These are phyloP conservation scores for Pyrus hybrid DNA, from an alignment of 331 rosid genomes.

Conservation along the genomic window DNA sequence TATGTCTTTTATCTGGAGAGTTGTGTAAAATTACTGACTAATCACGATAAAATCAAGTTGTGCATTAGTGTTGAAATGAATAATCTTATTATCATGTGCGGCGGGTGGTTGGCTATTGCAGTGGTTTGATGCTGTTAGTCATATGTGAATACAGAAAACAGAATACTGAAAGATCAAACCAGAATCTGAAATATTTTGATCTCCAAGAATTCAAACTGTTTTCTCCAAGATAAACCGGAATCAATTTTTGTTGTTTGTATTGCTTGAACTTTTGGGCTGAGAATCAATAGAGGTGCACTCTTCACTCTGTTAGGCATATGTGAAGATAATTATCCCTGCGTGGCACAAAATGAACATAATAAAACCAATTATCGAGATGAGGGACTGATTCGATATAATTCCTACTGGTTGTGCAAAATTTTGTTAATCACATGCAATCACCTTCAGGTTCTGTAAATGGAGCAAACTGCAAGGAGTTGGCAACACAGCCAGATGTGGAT, in stretches of 20 bases:
- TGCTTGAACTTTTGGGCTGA: background rate
- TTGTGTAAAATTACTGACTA: background rate
- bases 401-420: background rate
- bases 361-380: background rate
- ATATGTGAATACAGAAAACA: too few species aligned
- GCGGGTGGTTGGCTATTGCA: background rate
- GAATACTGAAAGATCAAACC: too few species aligned
- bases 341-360: background rate
- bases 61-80: background rate
- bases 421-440: background rate
- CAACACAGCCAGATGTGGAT: constrained; percentile 66
- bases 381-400: background rate
- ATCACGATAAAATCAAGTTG: background rate
- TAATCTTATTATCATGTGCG: background rate
- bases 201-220: background rate
- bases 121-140: background rate
- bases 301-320: background rate
- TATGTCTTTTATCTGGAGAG: background rate
- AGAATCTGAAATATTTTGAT: background rate
- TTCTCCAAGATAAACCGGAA: background rate
- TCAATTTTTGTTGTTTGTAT: background rate
- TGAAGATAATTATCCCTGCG: background rate
- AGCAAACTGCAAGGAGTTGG: constrained; percentile 77
- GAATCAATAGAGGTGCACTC: background rate
- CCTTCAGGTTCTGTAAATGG: constrained; percentile 84